phyloP scores from a whole-genome alignment of 495 filamentous ascomycete species.

The Aspergillus cristatus region DNA sequence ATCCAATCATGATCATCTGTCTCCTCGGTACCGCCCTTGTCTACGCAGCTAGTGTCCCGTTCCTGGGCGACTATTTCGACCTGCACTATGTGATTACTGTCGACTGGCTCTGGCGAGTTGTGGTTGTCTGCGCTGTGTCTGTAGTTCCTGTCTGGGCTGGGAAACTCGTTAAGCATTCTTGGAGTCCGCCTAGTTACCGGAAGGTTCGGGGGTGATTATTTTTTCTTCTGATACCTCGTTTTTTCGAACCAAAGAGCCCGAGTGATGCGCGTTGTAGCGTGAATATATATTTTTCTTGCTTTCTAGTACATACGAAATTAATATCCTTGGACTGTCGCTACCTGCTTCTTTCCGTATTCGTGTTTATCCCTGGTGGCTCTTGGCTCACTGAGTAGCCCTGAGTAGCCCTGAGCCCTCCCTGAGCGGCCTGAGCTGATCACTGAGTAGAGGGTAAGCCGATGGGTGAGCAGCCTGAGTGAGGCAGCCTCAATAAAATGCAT shows the following conservation, averaged over 20 bases:
- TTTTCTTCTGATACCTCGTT: neutral
- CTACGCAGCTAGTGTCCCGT: constrained; percentile 77
- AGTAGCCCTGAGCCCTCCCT: no score
- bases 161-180: constrained; percentile 72
- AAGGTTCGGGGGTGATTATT: constrained; percentile 69
- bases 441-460: no score
- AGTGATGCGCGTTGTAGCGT: no score
- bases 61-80: constrained; percentile 85
- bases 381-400: no score
- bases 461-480: no score
- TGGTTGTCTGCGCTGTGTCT: constrained; percentile 65
- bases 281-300: no score
- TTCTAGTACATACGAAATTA: no score
- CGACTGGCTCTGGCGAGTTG: constrained; percentile 83
- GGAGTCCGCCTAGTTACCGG: constrained; percentile 88
- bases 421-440: no score
- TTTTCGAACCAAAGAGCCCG: constrained; percentile 3
- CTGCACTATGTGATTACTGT: constrained; percentile 66
- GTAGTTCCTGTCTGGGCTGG: constrained; percentile 78
- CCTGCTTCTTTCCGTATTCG: no score
- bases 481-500: no score
- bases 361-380: no score
- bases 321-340: no score
- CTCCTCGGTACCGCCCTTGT: constrained; percentile 71
- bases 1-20: constrained; percentile 80